Evolutionary conservation across 169 alveolate species (phyloP).

Genomic region (Theileria orientalis): DNA sequence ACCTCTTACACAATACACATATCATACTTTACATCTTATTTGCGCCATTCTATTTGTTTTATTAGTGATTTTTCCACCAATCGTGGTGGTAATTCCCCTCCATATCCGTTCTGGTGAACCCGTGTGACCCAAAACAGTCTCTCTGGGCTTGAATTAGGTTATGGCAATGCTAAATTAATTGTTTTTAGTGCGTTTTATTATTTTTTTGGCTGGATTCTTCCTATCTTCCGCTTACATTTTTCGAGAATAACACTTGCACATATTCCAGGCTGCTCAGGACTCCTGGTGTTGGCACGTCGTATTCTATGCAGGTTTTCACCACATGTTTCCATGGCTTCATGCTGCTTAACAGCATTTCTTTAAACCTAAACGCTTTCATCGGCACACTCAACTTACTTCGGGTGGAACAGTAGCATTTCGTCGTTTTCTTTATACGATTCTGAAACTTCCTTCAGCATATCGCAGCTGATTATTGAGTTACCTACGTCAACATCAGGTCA

Average conservation of each 20-base stretch:
- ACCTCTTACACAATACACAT: no score
- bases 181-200: no score
- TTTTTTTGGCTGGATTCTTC: not conserved
- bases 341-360: conserved; percentile 42
- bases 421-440: conserved; percentile 52
- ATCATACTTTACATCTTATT: not conserved
- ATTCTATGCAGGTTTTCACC: conserved; percentile 59
- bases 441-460: conserved; percentile 65
- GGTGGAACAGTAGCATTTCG: not conserved
- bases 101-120: conserved; percentile 68
- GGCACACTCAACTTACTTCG: conserved; percentile 16
- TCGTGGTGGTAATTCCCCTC: conserved; percentile 73
- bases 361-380: conserved; percentile 48
- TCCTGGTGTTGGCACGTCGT: conserved; percentile 70
- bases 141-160: conserved; percentile 84
- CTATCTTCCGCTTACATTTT: conserved; percentile 8
- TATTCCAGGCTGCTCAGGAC: conserved; percentile 71
- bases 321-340: conserved; percentile 70
- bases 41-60: not conserved
- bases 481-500: no score
- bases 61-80: conserved; percentile 46
- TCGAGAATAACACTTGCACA: conserved; percentile 67
- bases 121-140: conserved; percentile 83
- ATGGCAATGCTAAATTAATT: conserved; percentile 51
- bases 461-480: conserved; percentile 81